Evolutionary conservation across 2,329 filamentous ascomycete genomes (phyloP).

Genomic region (Amauroascus niger): DNA sequence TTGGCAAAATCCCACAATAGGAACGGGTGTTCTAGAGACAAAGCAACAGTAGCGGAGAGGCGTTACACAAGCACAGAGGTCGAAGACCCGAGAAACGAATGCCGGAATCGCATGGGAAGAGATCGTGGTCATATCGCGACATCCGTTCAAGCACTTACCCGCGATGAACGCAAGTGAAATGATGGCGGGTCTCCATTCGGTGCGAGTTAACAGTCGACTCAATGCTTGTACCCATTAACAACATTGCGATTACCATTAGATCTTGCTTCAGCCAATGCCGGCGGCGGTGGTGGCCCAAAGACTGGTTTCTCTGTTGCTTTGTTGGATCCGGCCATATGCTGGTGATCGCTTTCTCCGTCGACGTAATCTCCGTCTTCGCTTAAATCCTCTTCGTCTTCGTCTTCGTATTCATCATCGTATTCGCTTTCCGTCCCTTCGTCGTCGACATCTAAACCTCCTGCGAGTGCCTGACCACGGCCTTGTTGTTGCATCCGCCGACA

Average conservation of each 20-base stretch:
- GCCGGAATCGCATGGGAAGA: background rate
- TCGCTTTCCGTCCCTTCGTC: conserved; percentile 41
- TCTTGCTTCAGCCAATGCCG: conserved; percentile 40
- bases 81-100: background rate
- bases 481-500: conserved; percentile 96
- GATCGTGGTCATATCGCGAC: background rate
- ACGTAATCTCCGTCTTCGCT: conserved; percentile 53
- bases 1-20: background rate
- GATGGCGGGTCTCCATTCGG: background rate
- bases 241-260: conserved; percentile 37
- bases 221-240: conserved; percentile 37
- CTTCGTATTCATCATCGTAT: conserved; percentile 48
- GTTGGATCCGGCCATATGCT: conserved; percentile 31
- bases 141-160: background rate
- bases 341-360: conserved; percentile 53
- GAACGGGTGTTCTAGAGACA: background rate
- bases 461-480: conserved; percentile 64
- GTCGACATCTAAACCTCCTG: conserved; percentile 47
- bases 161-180: background rate
- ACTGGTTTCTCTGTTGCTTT: conserved; percentile 34
- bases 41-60: conserved; percentile 2
- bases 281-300: conserved; percentile 44
- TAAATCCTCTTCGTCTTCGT: conserved; percentile 52
- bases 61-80: background rate
- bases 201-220: background rate